Evolutionary conservation across 225 moss, liverwort and hornwort species (phyloP).

Genomic region (Physcomitrellopsis africana): DNA sequence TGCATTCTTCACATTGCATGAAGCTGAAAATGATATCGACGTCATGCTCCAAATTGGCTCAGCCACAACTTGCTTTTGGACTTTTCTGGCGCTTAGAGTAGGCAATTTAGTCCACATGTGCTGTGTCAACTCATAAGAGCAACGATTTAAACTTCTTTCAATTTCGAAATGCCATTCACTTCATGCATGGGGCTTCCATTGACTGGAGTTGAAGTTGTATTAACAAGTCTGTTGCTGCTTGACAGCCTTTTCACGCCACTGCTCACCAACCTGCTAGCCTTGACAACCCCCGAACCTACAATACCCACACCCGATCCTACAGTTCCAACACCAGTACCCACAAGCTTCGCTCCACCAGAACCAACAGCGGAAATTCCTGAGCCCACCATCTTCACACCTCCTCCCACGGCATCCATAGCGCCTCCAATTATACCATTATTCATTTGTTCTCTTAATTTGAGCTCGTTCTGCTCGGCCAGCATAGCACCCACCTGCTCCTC

Average conservation of each 20-base stretch:
- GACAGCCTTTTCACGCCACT: slow-evolving; percentile 58
- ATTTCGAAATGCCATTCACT: slow-evolving; percentile 40
- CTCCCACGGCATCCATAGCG: slow-evolving; percentile 63
- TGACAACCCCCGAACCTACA: slow-evolving; percentile 65
- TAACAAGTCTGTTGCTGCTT: slow-evolving; percentile 42
- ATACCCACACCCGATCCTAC: slow-evolving; percentile 60
- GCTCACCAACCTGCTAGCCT: slow-evolving; percentile 61
- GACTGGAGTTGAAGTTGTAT: slow-evolving; percentile 33
- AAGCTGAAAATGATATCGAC: slow-evolving; percentile 15
- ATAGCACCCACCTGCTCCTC: slow-evolving; percentile 79
- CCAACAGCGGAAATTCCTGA: slow-evolving; percentile 59
- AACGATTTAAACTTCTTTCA: slow-evolving; percentile 44
- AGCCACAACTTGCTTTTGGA: slow-evolving; percentile 1
- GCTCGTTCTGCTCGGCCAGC: slow-evolving; percentile 57
- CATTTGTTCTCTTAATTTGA: slow-evolving; percentile 51
- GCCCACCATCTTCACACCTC: slow-evolving; percentile 74
- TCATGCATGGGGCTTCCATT: slow-evolving; percentile 48
- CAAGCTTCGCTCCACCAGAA: slow-evolving; percentile 55
- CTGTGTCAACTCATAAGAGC: slow-evolving; percentile 8
- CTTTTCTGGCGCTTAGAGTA: slow-evolving; percentile 11
- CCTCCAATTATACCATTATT: slow-evolving; percentile 57
- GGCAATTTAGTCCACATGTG: slow-evolving; percentile 10
- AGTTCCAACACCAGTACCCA: slow-evolving; percentile 63
- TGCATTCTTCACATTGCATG: slow-evolving; percentile 2
- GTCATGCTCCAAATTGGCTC: slow-evolving; percentile 14